Evolutionary conservation across 1,284 basidiomycete genomes (phyloP), one percentile per base, ranked within the genome.

Genomic region (Moniliophthora roreri): DNA sequence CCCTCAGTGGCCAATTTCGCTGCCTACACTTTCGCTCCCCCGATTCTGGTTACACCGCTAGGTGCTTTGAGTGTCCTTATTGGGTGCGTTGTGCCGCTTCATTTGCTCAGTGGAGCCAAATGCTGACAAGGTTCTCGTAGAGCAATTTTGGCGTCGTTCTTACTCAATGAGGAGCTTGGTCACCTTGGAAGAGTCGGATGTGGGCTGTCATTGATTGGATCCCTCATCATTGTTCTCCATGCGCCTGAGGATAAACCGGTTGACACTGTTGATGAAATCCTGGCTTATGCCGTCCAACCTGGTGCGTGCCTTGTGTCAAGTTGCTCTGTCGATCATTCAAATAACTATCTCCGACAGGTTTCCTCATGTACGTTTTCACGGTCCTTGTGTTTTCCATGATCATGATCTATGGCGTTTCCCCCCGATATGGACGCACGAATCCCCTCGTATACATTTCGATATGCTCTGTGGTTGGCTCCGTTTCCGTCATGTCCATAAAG

Each of bases 31-130:
- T 99, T 98, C 66, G 96, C 96, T 0, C 96, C 96, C 52, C 94
- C 96, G 59, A 97, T 98, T 64, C 79, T 99, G 51, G 95, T 99
- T 38, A 98, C 96, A 0, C 96, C 96, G 4, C 77, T 99, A 11
- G 96, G 96, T 53, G 95, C 96, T 10, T 80, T 98, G 52, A 95
- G 92, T 70, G 96, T 99, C n/a, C 84, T 99, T 57, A 93, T 99
- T 58, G 97, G 95, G 92, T 94, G 62, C 57, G 89, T 73, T 11
- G 21, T 10, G 34, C 13, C 18, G 15, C 53, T 16, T 11, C 40
- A 36, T 28, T 20, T 23, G 37, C 47, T 15, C 2, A 26, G 5
- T 2, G n/a, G 45, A 51, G 47, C 47, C 47, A 53, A 21, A 62
- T 35, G n/a, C 54, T 53, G 46, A 63, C 58, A n/a, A 38, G 20